phyloP scores from a whole-genome alignment of 345 rosid genomes.

The Gossypium raimondii region DNA sequence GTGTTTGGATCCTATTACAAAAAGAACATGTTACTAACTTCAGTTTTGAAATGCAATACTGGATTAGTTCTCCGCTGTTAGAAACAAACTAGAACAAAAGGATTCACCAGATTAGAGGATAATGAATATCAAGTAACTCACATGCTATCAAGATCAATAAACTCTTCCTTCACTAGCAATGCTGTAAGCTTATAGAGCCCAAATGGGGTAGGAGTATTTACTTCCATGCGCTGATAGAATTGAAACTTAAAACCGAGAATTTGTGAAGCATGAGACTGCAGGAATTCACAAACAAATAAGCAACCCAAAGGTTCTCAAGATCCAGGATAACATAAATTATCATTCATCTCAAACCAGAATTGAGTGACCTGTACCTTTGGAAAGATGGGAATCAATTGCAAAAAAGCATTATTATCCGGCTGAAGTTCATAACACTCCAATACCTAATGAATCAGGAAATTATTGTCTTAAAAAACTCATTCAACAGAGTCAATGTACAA shows the following conservation, averaged over 20 bases:
- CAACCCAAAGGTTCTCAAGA: conserved; percentile 2
- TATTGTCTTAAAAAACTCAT: conserved; percentile 19
- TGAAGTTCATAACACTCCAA: conserved; percentile 95
- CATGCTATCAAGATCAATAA: conserved; percentile 94
- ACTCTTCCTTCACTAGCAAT: conserved; percentile 82
- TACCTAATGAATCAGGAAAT: conserved; percentile 47
- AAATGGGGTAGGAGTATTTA: conserved; percentile 68
- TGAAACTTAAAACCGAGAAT: conserved; percentile 98
- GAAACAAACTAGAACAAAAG: not conserved
- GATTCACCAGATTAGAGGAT: not conserved
- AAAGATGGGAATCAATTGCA: conserved; percentile 87
- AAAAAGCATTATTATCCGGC: conserved; percentile 61
- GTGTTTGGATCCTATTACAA: not conserved
- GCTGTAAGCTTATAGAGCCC: conserved; percentile 95
- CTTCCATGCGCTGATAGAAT: conserved; percentile 86
- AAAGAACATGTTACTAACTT: not conserved
- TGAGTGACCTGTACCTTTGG: conserved; percentile 61
- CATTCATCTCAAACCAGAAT: not conserved
- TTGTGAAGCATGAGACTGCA: conserved; percentile 99
- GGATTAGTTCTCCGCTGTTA: not conserved
- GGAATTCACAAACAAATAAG: conserved; percentile 23
- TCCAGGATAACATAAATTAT: conserved; percentile 13
- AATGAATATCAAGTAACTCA: conserved; percentile 31
- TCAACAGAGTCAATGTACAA: conserved; percentile 12
- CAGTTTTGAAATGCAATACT: not conserved